A percentile compares a stretch with the other conserved stretches of the same genome.
These are phyloP conservation scores for Evernia prunastri DNA, from an alignment of 495 filamentous ascomycete species.

Conservation along the genomic window DNA sequence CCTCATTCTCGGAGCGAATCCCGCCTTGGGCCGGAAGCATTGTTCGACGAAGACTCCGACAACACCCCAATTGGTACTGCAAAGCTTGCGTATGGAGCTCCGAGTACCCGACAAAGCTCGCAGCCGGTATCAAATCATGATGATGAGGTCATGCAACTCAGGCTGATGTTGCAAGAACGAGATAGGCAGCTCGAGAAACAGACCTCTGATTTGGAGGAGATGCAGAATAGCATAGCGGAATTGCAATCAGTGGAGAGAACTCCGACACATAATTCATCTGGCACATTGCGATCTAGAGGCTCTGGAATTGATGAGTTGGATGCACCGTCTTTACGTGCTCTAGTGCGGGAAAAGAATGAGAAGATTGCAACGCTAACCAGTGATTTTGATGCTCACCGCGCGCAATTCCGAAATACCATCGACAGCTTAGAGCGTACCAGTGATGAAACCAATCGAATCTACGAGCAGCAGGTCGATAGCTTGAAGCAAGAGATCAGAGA, in stretches of 20 bases:
- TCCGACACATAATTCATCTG: conserved; percentile 33
- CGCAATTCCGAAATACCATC: conserved; percentile 93
- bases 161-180: conserved; percentile 68
- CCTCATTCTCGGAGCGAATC: conserved; percentile 38
- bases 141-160: conserved; percentile 60
- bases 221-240: conserved; percentile 72
- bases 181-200: conserved; percentile 86
- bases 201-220: conserved; percentile 69
- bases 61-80: conserved; percentile 50
- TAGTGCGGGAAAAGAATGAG: conserved; percentile 92
- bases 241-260: conserved; percentile 47
- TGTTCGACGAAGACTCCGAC: conserved; percentile 46
- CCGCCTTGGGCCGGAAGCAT: conserved; percentile 37
- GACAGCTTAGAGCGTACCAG: conserved; percentile 95
- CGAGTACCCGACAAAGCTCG: conserved; percentile 33
- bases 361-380: conserved; percentile 86
- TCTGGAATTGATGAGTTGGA: conserved; percentile 71
- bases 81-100: conserved; percentile 41
- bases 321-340: conserved; percentile 63
- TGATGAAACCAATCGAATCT: conserved; percentile 95
- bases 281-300: conserved; percentile 29
- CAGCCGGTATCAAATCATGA: conserved; percentile 49
- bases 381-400: conserved; percentile 92
- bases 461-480: conserved; percentile 86
- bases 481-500: conserved; percentile 80